A percentile compares a stretch with the other conserved stretches of the same genome.
Evolutionary conservation across 176 grass and related monocot species (phyloP).

Genomic region (Avena sativa): DNA sequence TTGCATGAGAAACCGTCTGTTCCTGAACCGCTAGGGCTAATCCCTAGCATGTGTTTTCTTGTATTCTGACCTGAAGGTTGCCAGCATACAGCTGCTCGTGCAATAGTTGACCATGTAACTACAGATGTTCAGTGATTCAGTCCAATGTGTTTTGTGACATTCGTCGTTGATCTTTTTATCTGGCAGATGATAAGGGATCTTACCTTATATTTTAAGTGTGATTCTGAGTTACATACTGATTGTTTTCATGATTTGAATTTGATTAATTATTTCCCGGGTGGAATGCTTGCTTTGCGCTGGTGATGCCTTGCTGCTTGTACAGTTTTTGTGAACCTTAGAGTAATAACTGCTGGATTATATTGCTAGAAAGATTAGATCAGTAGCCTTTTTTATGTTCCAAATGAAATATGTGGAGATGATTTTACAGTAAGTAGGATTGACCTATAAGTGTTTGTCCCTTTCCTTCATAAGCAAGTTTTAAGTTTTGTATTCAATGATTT

Average conservation of each 20-base stretch:
- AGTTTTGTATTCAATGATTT: background rate
- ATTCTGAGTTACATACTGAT: background rate
- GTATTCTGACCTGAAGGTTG: too few relatives aligned
- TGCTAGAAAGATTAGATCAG: background rate
- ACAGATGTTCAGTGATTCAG: background rate
- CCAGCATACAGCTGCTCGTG: background rate
- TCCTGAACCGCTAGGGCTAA: too few relatives aligned
- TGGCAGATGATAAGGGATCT: too few relatives aligned
- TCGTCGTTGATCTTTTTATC: too few relatives aligned
- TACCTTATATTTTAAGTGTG: background rate
- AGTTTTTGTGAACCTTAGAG: background rate
- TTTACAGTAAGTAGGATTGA: background rate
- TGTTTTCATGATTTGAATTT: conserved; percentile 23
- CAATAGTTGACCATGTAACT: background rate
- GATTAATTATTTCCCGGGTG: background rate
- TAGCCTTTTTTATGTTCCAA: background rate
- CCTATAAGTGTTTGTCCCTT: background rate
- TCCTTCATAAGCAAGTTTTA: background rate
- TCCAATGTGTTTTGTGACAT: background rate
- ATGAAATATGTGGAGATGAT: background rate
- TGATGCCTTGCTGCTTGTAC: background rate
- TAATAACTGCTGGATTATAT: background rate
- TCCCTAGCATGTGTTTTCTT: too few relatives aligned
- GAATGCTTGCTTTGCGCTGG: background rate
- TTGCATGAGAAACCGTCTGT: too few relatives aligned